Percentiles rank a stretch among this genome's conserved stretches.
Evolutionary conservation across 108 stramenopile species (phyloP).

Genomic region (Fistulifera pelliculosa): DNA sequence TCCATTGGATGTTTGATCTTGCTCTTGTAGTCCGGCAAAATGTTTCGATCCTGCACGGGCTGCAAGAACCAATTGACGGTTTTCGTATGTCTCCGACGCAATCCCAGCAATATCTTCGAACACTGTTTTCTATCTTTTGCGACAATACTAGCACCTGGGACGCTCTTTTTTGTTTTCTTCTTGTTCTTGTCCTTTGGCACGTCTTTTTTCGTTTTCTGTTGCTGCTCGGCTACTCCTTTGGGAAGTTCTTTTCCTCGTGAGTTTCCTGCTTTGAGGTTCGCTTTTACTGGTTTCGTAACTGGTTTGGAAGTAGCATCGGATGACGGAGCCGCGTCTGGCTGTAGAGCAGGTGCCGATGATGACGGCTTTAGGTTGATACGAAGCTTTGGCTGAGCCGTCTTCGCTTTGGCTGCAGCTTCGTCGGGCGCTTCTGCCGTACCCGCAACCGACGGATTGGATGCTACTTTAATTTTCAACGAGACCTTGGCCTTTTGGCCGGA

Average conservation of each 20-base stretch:
- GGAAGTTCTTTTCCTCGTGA: neutral
- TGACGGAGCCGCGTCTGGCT: conserved; percentile 9
- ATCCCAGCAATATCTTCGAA: conserved; percentile 45
- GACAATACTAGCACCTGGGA: no score
- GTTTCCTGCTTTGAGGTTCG: neutral
- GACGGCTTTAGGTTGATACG: conserved; percentile 1
- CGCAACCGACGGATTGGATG: neutral
- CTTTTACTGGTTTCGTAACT: conserved; percentile 14
- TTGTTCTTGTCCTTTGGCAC: no score
- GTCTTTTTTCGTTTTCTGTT: no score
- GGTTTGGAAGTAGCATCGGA: conserved; percentile 9
- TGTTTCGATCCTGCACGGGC: conserved; percentile 60
- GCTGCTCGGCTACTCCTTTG: no score
- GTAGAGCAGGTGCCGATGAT: neutral
- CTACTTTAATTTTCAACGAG: conserved; percentile 16
- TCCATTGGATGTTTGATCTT: conserved; percentile 75
- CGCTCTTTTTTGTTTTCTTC: no score
- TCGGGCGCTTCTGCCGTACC: neutral
- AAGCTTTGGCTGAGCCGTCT: conserved; percentile 19
- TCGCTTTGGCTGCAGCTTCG: conserved; percentile 7
- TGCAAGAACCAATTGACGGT: conserved; percentile 50
- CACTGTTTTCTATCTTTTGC: no score
- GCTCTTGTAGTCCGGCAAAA: conserved; percentile 66
- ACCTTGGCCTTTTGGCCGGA: conserved; percentile 1
- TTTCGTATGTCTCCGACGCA: conserved; percentile 51